phyloP scores from a whole-genome alignment of 2,329 filamentous ascomycete species.

The Neofusicoccum laricinum region DNA sequence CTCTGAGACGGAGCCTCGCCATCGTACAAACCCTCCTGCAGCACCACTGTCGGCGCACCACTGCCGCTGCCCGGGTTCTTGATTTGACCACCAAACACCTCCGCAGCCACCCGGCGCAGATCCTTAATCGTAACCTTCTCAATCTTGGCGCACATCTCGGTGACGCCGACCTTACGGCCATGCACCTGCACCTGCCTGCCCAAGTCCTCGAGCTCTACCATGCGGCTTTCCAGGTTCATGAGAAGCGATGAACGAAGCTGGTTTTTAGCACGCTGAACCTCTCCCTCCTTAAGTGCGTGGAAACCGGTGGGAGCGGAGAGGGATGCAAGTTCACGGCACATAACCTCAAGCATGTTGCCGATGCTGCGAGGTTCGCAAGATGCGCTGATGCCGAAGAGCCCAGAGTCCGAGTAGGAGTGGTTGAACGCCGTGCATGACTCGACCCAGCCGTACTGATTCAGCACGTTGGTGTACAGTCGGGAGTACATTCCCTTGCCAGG shows the following conservation, averaged over 20 bases:
- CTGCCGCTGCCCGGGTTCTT: conserved; percentile 73
- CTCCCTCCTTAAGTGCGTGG: conserved; percentile 65
- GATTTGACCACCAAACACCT: conserved; percentile 75
- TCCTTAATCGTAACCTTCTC: conserved; percentile 77
- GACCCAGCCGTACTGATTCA: conserved; percentile 97
- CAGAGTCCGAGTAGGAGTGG: conserved; percentile 93
- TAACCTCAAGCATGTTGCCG: conserved; percentile 84
- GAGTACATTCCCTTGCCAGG: conserved; percentile 99
- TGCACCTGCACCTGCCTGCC: conserved; percentile 97
- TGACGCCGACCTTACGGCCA: conserved; percentile 83
- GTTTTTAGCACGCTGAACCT: conserved; percentile 94
- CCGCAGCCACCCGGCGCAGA: conserved; percentile 73
- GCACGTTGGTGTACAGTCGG: conserved; percentile 91
- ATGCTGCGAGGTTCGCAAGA: conserved; percentile 79
- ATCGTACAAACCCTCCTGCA: conserved; percentile 75
- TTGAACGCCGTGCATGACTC: conserved; percentile 96
- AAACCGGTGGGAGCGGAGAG: conserved; percentile 75
- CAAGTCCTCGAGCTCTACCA: conserved; percentile 96
- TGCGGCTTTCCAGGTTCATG: conserved; percentile 96
- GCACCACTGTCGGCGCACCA: conserved; percentile 86
- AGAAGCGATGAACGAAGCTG: conserved; percentile 84
- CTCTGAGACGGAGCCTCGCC: conserved; percentile 62
- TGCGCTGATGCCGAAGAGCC: conserved; percentile 89
- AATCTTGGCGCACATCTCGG: conserved; percentile 89
- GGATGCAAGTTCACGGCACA: conserved; percentile 83